Conservation (phyloP, 208 protist species). For the Paratrypanosoma confusum region DNA sequence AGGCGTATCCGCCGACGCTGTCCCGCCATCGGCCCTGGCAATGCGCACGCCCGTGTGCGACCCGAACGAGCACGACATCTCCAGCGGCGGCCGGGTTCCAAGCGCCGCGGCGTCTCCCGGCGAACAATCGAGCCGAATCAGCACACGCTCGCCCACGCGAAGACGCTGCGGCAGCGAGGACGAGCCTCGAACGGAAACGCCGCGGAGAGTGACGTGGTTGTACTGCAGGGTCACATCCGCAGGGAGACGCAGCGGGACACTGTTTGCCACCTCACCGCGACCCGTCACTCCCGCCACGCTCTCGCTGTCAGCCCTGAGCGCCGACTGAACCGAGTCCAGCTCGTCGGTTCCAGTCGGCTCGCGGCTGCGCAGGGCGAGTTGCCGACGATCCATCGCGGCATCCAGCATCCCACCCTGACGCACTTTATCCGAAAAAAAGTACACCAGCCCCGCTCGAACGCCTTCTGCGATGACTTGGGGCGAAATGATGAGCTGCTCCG, state of each 20-base stretch:
- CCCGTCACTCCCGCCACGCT: neutral
- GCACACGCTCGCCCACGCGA: conserved; percentile 46
- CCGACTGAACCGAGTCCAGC: conserved; percentile 5
- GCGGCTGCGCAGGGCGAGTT: no score
- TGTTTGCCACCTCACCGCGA: conserved; percentile 1
- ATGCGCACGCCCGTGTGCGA: no score
- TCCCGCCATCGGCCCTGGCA: no score
- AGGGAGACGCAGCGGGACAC: conserved; percentile 26
- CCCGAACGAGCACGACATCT: no score
- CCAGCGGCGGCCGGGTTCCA: no score
- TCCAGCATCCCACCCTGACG: no score
- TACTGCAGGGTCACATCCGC: conserved; percentile 33
- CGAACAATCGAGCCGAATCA: conserved; percentile 55
- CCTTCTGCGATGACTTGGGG: conserved; percentile 27
- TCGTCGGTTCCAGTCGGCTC: no score
- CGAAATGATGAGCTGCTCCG: conserved; percentile 58
- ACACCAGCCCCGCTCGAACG: conserved; percentile 39
- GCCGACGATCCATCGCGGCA: no score
- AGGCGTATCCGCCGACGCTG: no score
- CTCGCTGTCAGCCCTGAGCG: neutral
- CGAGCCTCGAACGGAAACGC: conserved; percentile 34
- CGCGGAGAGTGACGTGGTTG: conserved; percentile 49
- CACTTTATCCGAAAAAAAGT: conserved; percentile 69
- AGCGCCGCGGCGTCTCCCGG: no score
- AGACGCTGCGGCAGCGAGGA: conserved; percentile 37